Evolutionary conservation across 164 flowering plant species (phyloP), one percentile per base, ranked within the genome.

Genomic region (Tetracentron sinense): DNA sequence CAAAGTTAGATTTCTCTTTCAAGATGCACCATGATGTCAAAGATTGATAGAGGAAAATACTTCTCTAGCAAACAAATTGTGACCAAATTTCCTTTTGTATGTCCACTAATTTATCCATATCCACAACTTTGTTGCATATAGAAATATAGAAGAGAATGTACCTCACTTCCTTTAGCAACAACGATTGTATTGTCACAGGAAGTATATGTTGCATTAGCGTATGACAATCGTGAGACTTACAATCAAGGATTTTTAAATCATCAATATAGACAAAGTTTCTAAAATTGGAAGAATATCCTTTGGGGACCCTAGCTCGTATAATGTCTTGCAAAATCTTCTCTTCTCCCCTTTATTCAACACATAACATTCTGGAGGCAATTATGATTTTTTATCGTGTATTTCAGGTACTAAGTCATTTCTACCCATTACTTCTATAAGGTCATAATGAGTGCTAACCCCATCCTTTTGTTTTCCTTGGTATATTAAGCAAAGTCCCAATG

Each of bases 11-110:
- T 62, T 31, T 67, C 70, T 20, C 59, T 30, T 16, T 46, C 22
- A 2, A 61, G 55, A 53, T 68, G 71, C 7, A 57, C 62, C 47
- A 69, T 68, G 28, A 61, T 61, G 42, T 68, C 61, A 44, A 68
- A 68, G 30, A 61, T 61, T 4, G 70, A 59, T 28, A 62, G 67
- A 8, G 57, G 59, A 26, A 54, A 64, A 21, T 38, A 54, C 52
- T 4, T 30, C 22, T 56, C 33, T 16, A 7, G 31, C 31, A 20
- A 52, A 25, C 48, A 63, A 21, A 21, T 33, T 2, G 1, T 6
- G 3, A 12, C 19, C 6, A 47, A 47, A 12, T 47, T 47, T 6
- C 7, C 51, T 47, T 47, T 42, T 2, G 6, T 19, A 19, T 47
- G 2, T 19, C 22, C 51, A 2, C 1, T 20, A 12, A 4, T 47